A percentile compares a stretch with the other conserved stretches of the same genome.
These are phyloP conservation scores for Knufia petricola DNA, from an alignment of 2,329 filamentous ascomycete species.

Conservation along the genomic window DNA sequence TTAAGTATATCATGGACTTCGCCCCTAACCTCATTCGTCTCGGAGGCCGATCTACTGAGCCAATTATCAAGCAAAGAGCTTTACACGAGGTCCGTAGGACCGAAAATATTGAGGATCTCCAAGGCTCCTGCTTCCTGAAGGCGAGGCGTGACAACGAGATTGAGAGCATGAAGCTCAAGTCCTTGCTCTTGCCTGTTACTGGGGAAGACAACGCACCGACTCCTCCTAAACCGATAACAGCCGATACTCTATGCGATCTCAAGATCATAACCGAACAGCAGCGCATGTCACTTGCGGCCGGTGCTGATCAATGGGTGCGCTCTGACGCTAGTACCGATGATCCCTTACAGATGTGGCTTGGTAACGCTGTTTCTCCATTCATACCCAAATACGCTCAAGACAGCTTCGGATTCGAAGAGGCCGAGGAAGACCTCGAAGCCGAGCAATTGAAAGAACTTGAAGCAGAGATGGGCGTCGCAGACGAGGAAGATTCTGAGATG, in stretches of 20 bases:
- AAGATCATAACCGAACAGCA: constrained; percentile 56
- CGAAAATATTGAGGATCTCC: constrained; percentile 26
- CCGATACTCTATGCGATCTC: constrained; percentile 44
- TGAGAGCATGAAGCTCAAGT: constrained; percentile 31
- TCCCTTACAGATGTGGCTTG: constrained; percentile 49
- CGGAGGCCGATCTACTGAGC: constrained; percentile 60
- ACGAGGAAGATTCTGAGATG: constrained; percentile 45
- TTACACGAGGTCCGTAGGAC: constrained; percentile 51
- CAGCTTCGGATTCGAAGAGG: constrained; percentile 44
- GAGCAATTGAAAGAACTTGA: constrained; percentile 54
- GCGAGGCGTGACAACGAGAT: constrained; percentile 32
- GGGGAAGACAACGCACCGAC: constrained; percentile 21
- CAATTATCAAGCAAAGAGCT: constrained; percentile 55
- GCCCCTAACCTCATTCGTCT: constrained; percentile 55
- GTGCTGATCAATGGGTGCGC: constrained; percentile 37
- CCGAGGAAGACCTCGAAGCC: constrained; percentile 52
- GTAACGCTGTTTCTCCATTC: constrained; percentile 40
- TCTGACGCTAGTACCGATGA: constrained; percentile 26
- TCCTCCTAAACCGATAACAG: constrained; percentile 40
- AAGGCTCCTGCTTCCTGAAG: constrained; percentile 32
- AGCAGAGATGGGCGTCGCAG: constrained; percentile 44
- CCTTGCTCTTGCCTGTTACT: constrained; percentile 38
- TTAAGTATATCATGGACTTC: constrained; percentile 54
- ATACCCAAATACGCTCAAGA: constrained; percentile 37
- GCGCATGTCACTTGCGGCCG: constrained; percentile 48